Evolutionary conservation across 2,329 filamentous ascomycete species (phyloP).

Genomic region (Thelonectria blattea): DNA sequence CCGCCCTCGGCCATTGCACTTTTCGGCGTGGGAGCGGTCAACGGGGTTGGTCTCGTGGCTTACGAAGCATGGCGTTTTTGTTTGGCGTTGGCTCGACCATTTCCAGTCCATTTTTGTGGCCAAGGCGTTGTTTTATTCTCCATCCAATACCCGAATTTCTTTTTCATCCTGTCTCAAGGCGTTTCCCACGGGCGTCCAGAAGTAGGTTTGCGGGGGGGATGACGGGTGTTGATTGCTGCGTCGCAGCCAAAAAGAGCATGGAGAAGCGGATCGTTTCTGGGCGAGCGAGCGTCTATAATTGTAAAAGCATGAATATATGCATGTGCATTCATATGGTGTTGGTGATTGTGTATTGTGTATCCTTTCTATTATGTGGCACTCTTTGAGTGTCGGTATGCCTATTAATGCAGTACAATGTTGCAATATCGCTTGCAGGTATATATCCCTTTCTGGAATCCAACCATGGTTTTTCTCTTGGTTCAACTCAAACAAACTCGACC

Average conservation of each 20-base stretch:
- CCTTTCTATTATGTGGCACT: too few relatives aligned
- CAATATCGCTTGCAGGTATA: not conserved
- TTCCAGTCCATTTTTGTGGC: slow-evolving; percentile 3
- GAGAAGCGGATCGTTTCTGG: slow-evolving; percentile 1
- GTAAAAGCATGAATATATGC: slow-evolving; percentile 22
- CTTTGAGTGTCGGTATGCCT: too few relatives aligned
- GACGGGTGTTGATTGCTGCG: slow-evolving; percentile 3
- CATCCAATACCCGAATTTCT: slow-evolving; percentile 26
- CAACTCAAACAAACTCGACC: not conserved
- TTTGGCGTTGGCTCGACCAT: slow-evolving; percentile 6
- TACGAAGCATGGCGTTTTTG: slow-evolving; percentile 12
- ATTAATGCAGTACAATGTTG: too few relatives aligned
- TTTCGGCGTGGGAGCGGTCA: slow-evolving; percentile 9
- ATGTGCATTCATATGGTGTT: slow-evolving; percentile 10
- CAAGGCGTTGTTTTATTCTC: not conserved
- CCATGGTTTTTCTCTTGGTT: too few relatives aligned
- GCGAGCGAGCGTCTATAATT: slow-evolving; percentile 9
- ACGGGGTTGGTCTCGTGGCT: slow-evolving; percentile 14
- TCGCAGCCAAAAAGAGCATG: slow-evolving; percentile 3
- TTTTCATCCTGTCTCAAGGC: slow-evolving; percentile 8
- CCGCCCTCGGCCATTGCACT: slow-evolving; percentile 34
- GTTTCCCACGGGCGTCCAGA: slow-evolving; percentile 6
- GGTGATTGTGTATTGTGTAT: too few relatives aligned
- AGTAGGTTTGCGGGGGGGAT: slow-evolving; percentile 12
- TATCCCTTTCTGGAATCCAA: too few relatives aligned